Evolutionary conservation across 768 basidiomycete species (phyloP).

Genomic region (Pisolithus orientalis): DNA sequence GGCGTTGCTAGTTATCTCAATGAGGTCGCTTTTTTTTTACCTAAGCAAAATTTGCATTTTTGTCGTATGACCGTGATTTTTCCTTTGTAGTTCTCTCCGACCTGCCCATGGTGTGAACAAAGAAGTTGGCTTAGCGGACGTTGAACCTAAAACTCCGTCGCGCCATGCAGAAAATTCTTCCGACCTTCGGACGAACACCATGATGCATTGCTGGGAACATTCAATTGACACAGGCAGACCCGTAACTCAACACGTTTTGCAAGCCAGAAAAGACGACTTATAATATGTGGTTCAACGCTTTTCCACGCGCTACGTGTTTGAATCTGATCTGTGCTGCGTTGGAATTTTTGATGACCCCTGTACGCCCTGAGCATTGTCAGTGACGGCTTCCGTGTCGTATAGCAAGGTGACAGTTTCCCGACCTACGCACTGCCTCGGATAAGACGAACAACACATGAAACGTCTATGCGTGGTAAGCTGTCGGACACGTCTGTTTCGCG

Average conservation of each 20-base stretch:
- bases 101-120: not conserved
- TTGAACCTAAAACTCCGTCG: not conserved
- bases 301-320: not conserved
- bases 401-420: no score
- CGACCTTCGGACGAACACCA: not conserved
- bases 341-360: not conserved
- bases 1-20: slow-evolving; percentile 28
- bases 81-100: slow-evolving; percentile 1
- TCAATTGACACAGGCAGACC: not conserved
- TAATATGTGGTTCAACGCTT: not conserved
- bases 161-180: not conserved
- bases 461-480: no score
- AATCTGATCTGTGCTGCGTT: not conserved
- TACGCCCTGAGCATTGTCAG: not conserved
- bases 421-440: no score
- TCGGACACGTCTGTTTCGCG: no score
- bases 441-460: no score
- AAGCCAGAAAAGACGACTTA: not conserved
- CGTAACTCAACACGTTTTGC: not conserved
- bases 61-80: slow-evolving; percentile 12
- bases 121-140: not conserved
- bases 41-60: slow-evolving; percentile 3
- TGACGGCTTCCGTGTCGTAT: not conserved
- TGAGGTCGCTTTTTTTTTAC: slow-evolving; percentile 21
- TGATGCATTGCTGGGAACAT: not conserved